A percentile compares a stretch with the other conserved stretches of the same genome.
These are phyloP conservation scores for Colletotrichum gloeosporioides DNA, from an alignment of 2,329 filamentous ascomycete species.

Conservation along the genomic window DNA sequence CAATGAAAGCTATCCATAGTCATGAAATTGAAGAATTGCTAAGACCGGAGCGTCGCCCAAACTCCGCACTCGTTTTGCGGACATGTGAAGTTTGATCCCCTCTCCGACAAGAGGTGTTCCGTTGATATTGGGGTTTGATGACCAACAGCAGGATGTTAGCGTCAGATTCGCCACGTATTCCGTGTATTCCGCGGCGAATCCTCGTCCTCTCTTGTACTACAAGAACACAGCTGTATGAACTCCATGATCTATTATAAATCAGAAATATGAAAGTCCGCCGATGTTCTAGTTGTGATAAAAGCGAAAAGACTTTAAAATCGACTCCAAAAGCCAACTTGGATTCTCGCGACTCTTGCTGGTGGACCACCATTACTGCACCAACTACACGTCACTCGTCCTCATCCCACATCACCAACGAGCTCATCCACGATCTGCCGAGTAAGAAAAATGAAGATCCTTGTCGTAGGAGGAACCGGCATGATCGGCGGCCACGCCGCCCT, in stretches of 20 bases:
- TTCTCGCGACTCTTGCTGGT: not conserved
- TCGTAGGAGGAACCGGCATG: slow-evolving; percentile 7
- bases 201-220: not conserved
- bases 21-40: not conserved
- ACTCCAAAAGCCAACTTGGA: not conserved
- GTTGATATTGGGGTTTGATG: not conserved
- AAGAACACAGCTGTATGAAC: not conserved
- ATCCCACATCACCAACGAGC: not conserved
- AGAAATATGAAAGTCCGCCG: not conserved
- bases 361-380: not conserved
- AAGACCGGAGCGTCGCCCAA: fast-evolving
- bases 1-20: not conserved
- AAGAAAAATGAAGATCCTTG: not conserved
- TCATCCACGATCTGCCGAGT: not conserved
- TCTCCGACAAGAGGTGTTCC: not conserved
- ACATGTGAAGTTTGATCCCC: not conserved
- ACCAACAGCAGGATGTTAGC: not conserved
- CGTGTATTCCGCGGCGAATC: not conserved
- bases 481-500: slow-evolving; percentile 10
- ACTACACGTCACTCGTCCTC: fast-evolving
- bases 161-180: not conserved
- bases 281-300: fast-evolving
- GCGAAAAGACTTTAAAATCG: not conserved
- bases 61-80: not conserved
- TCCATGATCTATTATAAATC: not conserved